phyloP scores from a whole-genome alignment of 768 basidiomycete species.

The Boletus sensibilis region DNA sequence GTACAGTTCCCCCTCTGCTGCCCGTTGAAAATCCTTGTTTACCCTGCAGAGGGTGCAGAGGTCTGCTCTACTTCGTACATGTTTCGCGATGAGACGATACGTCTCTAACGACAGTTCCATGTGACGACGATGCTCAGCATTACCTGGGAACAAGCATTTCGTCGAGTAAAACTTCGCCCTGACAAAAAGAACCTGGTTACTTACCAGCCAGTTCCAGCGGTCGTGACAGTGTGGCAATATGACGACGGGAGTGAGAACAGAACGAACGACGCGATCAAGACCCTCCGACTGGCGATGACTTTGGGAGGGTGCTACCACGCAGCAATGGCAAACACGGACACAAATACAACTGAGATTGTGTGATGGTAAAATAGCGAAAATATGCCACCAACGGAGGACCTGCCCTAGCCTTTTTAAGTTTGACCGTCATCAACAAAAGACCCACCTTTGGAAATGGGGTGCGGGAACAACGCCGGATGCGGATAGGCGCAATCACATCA shows the following conservation, averaged over 20 bases:
- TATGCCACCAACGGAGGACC: not conserved
- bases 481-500: conserved; percentile 21
- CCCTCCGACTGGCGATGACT: not conserved
- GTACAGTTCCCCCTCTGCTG: conserved; percentile 59
- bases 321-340: not conserved
- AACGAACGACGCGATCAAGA: not conserved
- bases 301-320: not conserved
- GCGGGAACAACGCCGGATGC: conserved; percentile 4
- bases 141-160: conserved; percentile 12
- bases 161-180: not conserved
- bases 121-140: conserved; percentile 38
- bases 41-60: conserved; percentile 58
- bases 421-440: not conserved
- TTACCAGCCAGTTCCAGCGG: conserved; percentile 9
- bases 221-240: not conserved
- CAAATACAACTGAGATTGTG: not conserved
- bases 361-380: conserved; percentile 2
- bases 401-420: conserved; percentile 15
- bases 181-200: not conserved
- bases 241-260: not conserved
- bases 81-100: conserved; percentile 54
- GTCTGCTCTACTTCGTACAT: conserved; percentile 51
- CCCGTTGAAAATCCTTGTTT: conserved; percentile 51
- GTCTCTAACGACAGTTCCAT: conserved; percentile 64
- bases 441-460: conserved; percentile 11